Percentiles rank a stretch among this genome's conserved stretches.
These are phyloP conservation scores for Corymbia maculata DNA, from an alignment of 345 rosid genomes.

Conservation along the genomic window DNA sequence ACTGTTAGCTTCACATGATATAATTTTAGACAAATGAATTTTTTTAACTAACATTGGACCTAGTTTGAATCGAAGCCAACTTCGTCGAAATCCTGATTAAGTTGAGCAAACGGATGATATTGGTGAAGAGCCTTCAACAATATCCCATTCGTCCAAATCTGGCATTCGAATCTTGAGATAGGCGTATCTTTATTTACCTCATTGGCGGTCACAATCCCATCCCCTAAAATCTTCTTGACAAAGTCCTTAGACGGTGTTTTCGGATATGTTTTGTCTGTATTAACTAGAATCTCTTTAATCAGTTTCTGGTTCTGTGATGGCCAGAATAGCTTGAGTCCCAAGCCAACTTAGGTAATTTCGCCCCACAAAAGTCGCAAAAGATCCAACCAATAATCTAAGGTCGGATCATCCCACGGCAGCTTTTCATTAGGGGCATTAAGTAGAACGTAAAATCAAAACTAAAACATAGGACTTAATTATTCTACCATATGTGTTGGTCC, in stretches of 20 bases:
- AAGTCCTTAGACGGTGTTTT: not conserved
- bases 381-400: not conserved
- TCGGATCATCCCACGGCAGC: not conserved
- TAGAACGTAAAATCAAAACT: not conserved
- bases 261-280: not conserved
- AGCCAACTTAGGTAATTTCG: not conserved
- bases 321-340: not conserved
- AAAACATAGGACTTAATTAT: not conserved
- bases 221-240: not conserved
- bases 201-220: conserved; percentile 13
- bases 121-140: not conserved
- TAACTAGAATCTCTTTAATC: not conserved
- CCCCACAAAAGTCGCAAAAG: not conserved
- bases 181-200: not conserved
- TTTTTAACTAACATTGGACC: not conserved
- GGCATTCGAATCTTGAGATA: not conserved
- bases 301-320: not conserved
- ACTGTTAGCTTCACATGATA: not conserved
- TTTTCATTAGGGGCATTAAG: not conserved
- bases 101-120: not conserved
- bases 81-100: not conserved
- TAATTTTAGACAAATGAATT: not conserved
- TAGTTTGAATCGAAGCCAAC: not conserved
- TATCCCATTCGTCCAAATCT: not conserved
- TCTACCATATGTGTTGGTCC: conserved; percentile 17